These are phyloP conservation scores for Polymyxa betae DNA, from an alignment of 208 protist species.

Conservation along the genomic window DNA sequence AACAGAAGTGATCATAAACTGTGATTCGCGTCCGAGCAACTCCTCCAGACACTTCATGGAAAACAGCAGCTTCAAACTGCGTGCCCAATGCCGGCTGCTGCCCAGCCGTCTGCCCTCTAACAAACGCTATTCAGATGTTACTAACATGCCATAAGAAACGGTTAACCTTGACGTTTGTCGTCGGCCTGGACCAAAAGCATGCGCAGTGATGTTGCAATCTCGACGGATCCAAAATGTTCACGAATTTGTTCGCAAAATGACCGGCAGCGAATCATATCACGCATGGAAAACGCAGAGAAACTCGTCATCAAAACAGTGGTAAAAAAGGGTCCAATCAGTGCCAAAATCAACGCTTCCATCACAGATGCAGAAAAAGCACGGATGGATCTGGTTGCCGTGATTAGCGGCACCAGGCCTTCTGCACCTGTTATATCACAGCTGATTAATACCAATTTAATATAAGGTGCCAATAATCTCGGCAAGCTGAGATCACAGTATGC, in stretches of 20 bases:
- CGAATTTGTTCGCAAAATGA: background rate
- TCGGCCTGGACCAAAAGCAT: background rate
- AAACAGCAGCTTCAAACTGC: slow-evolving; percentile 1
- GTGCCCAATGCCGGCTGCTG: slow-evolving; percentile 4
- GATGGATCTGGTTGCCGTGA: background rate
- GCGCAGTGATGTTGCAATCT: background rate
- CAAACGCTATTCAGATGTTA: background rate
- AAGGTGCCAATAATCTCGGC: background rate
- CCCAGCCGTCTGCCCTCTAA: background rate
- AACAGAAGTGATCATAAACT: background rate
- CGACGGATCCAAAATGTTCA: background rate
- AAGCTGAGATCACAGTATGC: slow-evolving; percentile 20
- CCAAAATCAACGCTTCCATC: background rate
- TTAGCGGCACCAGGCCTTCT: background rate
- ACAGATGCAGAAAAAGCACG: background rate
- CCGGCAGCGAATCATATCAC: background rate
- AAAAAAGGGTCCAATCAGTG: background rate
- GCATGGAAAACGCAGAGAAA: slow-evolving; percentile 13
- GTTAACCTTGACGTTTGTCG: background rate
- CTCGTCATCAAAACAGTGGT: background rate
- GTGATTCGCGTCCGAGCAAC: background rate
- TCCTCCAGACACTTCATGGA: background rate
- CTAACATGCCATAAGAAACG: background rate
- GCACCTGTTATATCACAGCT: background rate
- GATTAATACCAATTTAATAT: background rate